Evolutionary conservation across 768 basidiomycete genomes (phyloP), one percentile per base, ranked within the genome.

Genomic region (Leccinum rimulosum): DNA sequence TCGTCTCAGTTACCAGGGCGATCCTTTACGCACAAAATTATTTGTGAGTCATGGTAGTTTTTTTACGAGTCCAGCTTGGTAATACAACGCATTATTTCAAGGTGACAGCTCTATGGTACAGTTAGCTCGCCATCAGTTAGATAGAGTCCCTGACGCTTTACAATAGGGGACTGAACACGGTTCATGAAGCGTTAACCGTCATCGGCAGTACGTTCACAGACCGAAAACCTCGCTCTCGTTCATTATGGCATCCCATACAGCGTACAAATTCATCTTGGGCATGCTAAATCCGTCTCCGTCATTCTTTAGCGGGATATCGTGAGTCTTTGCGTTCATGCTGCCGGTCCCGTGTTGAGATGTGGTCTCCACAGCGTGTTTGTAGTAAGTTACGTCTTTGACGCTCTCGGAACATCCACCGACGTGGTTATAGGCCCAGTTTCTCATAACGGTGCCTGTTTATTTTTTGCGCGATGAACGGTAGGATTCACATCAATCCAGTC

Each of bases 51-150:
- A 14, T 4, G 19, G 43, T 11, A 45, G n/a, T 25, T 45, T 43
- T 0, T 31, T 30, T 11, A 48, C 15, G 31, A 15, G 15, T 30
- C 1, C 1, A 12, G 25, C 11, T 14, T 25, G 9, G 30, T 62
- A 8, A 50, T 9, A 22, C 31, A 43, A 14, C 10, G 6, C 28
- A 1, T 30, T 10, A 30, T n/a, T 38, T 5, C 1, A 15, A 66
- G 65, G 66, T 64, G 14, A 50, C 55, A 19, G 35, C 8, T 6
- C 2, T 66, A 45, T 66, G 64, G 64, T 66, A 38, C 7, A 2
- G 2, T 3, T 12, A 9, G 6, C 7, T 6, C 17, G 22, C 3
- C 15, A 12, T 43, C 3, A 0, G 15, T 27, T 43, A 1, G 1
- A 12, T 1, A 10, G 25, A 17, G 0, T 28, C 14, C 28, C 27